Evolutionary conservation across 202 grass and related monocot species (phyloP), one percentile per base, ranked within the genome.

Genomic region (Schoenoplectus tabernaemontani): DNA sequence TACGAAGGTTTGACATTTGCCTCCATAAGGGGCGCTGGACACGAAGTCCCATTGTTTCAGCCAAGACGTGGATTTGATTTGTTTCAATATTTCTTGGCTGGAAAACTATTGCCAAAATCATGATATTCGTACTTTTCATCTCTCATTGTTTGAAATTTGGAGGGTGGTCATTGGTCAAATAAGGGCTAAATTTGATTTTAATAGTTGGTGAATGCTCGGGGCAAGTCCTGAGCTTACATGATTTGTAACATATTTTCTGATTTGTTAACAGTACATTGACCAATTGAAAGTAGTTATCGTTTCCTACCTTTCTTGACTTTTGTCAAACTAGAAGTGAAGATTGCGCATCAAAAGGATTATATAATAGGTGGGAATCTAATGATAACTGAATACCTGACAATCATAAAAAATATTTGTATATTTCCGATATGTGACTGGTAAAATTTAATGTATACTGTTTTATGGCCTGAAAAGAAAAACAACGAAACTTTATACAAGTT

Each of bases 1-100:
- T 98, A 98, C 1, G 89, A 94, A 82, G 95, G 95, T 7, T 84
- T 98, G 61, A 98, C 95, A 3, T 98, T 98, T 75, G 91, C 89
- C 1, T 79, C 91, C 6, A 86, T 98, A 77, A 92, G 95, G 82
- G 95, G 95, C 20, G 95, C 95, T 37, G 95, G 95, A 60, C 95
- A 98, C 53, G 95, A 97, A 72, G 95, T 97, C 11, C 95, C 95
- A 6, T 26, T 97, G 76, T 90, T 94, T 81, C 95, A 92, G 62
- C 89, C 95, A 11, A 89, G 81, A 15, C 84, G 91, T 69, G 95
- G 86, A 7, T 89, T 94, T 67, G 86, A 56, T 57, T 62, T 98
- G 85, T 98, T 98, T 57, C 74, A 61, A 58, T 89, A 91, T 2
- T 98, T 98, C 87, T 90, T 98, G 77, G 86, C 84, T 10, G 89